phyloP scores from a whole-genome alignment of 305 asterid genomes.

The Ilex paraguariensis region DNA sequence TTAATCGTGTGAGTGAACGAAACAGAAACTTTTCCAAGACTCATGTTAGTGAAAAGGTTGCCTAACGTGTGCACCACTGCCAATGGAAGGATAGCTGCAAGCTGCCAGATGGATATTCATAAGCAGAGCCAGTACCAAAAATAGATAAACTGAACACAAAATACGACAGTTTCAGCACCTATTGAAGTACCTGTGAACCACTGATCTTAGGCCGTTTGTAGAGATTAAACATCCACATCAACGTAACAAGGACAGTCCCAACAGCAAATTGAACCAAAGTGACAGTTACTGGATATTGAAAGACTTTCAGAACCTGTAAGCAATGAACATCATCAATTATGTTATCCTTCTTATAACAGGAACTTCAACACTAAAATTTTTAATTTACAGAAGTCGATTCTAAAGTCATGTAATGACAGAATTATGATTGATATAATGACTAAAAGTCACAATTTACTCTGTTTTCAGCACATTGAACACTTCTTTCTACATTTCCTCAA shows the following conservation, averaged over 20 bases:
- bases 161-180: neutral
- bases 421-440: too few species aligned
- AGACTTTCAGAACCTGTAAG: constrained; percentile 74
- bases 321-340: constrained; percentile 11
- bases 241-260: constrained; percentile 62
- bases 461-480: too few species aligned
- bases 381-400: too few species aligned
- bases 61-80: constrained; percentile 86
- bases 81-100: constrained; percentile 70
- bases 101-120: constrained; percentile 36
- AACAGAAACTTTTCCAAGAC: constrained; percentile 89
- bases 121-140: constrained; percentile 9
- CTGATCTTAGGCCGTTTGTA: constrained; percentile 85
- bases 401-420: too few species aligned
- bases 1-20: constrained; percentile 92
- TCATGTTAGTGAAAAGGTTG: constrained; percentile 90
- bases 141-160: neutral
- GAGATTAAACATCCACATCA: constrained; percentile 81
- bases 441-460: too few species aligned
- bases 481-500: too few species aligned
- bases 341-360: too few species aligned
- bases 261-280: constrained; percentile 80
- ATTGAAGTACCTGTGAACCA: constrained; percentile 66
- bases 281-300: constrained; percentile 79
- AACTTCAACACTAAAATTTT: too few species aligned